Percentiles rank a stretch among this genome's conserved stretches.
phyloP scores from a whole-genome alignment of 2,329 filamentous ascomycete genomes.

The Bipolaris victoriae region DNA sequence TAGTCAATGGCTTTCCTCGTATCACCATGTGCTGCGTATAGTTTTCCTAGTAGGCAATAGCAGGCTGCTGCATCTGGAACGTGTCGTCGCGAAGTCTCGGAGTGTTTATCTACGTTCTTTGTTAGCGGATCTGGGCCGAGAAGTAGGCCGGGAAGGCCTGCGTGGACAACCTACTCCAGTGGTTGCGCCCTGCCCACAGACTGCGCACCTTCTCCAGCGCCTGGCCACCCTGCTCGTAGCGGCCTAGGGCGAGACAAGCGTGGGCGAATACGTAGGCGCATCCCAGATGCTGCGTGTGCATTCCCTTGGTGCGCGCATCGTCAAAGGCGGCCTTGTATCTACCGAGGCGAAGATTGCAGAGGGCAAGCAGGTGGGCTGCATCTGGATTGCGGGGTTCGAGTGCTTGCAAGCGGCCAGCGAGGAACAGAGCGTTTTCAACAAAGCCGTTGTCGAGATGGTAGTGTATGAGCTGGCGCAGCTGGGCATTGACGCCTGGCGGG shows the following conservation, averaged over 20 bases:
- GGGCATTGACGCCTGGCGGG: slow-evolving; percentile 61
- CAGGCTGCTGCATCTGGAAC: slow-evolving; percentile 83
- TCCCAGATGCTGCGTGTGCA: slow-evolving; percentile 76
- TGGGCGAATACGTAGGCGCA: slow-evolving; percentile 93
- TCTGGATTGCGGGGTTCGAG: slow-evolving; percentile 83
- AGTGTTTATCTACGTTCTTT: slow-evolving; percentile 66
- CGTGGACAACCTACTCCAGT: slow-evolving; percentile 68
- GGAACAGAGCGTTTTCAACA: slow-evolving; percentile 89
- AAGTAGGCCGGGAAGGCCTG: not conserved
- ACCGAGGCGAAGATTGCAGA: slow-evolving; percentile 83
- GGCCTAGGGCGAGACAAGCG: slow-evolving; percentile 79
- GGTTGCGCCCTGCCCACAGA: slow-evolving; percentile 77
- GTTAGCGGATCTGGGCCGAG: slow-evolving; percentile 12
- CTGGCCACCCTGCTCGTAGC: slow-evolving; percentile 78
- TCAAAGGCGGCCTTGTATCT: slow-evolving; percentile 88
- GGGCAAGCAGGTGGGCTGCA: slow-evolving; percentile 79
- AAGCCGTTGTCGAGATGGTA: slow-evolving; percentile 88
- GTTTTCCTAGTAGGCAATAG: slow-evolving; percentile 82
- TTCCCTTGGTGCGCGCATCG: slow-evolving; percentile 72
- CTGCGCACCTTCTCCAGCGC: slow-evolving; percentile 81
- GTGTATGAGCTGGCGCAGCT: slow-evolving; percentile 70
- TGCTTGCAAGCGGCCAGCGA: slow-evolving; percentile 83
- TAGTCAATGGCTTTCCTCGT: slow-evolving; percentile 82
- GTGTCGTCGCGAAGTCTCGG: slow-evolving; percentile 73
- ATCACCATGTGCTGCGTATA: slow-evolving; percentile 81